Evolutionary conservation across 2,329 filamentous ascomycete genomes (phyloP).

Genomic region (Tolypocladium amazonense): DNA sequence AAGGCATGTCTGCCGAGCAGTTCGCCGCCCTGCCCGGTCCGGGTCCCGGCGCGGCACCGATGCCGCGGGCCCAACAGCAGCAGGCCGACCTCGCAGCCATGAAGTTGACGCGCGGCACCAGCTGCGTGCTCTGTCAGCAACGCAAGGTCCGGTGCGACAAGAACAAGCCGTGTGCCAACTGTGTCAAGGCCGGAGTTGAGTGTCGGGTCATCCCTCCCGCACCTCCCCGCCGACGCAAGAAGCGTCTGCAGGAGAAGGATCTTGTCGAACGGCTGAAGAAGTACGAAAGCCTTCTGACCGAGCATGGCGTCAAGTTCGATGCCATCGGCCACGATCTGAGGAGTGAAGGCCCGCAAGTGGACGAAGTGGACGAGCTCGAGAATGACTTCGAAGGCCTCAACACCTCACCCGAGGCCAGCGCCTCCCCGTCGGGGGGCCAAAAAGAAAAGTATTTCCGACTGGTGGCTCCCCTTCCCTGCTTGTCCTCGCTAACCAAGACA

Average conservation of each 20-base stretch:
- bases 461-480: background rate
- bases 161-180: constrained; percentile 60
- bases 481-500: background rate
- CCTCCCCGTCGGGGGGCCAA: constrained; percentile 18
- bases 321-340: constrained; percentile 42
- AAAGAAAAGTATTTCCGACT: constrained; percentile 5
- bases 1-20: constrained; percentile 3
- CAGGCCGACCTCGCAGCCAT: constrained; percentile 30
- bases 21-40: background rate
- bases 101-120: constrained; percentile 49
- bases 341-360: constrained; percentile 20
- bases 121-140: constrained; percentile 65
- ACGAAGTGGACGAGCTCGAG: constrained; percentile 46
- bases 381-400: constrained; percentile 44
- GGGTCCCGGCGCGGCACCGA: constrained; percentile 7
- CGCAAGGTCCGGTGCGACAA: constrained; percentile 68
- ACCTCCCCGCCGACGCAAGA: constrained; percentile 47
- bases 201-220: constrained; percentile 49
- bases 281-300: constrained; percentile 55
- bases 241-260: constrained; percentile 58
- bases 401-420: constrained; percentile 37
- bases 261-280: constrained; percentile 57
- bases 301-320: constrained; percentile 60
- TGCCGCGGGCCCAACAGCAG: constrained; percentile 8
- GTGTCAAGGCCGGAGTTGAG: constrained; percentile 49